phyloP scores from a whole-genome alignment of 768 basidiomycete species.

The Boletus tylopilopsis region DNA sequence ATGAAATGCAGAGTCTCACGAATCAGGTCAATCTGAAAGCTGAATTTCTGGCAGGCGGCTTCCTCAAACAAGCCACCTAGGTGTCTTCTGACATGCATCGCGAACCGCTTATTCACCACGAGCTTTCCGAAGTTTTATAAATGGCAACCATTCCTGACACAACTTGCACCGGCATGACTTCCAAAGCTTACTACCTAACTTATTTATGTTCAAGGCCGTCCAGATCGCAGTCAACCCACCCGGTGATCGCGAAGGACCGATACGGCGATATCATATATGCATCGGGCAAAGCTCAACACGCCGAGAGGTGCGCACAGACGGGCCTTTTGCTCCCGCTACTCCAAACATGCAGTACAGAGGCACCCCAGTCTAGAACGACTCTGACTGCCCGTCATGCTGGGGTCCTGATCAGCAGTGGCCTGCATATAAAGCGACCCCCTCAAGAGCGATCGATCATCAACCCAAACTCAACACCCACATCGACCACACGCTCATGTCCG shows the following conservation, averaged over 20 bases:
- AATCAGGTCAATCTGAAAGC: not conserved
- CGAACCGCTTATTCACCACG: not conserved
- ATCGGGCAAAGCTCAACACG: slow-evolving; percentile 1
- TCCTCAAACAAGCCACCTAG: not conserved
- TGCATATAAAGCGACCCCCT: slow-evolving; percentile 11
- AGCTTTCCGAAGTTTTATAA: too few species aligned
- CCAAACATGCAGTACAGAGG: too few species aligned
- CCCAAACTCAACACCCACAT: too few species aligned
- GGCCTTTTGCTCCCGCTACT: too few species aligned
- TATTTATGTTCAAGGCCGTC: too few species aligned
- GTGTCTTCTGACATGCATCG: not conserved
- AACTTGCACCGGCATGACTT: too few species aligned
- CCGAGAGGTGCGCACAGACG: not conserved
- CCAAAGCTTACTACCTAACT: too few species aligned
- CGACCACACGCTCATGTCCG: slow-evolving; percentile 21
- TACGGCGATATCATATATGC: too few species aligned
- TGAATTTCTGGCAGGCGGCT: not conserved
- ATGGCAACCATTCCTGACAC: too few species aligned
- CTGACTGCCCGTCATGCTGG: too few species aligned
- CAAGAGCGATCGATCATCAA: not conserved
- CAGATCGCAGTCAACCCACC: not conserved
- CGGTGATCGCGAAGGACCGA: not conserved
- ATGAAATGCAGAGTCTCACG: not conserved
- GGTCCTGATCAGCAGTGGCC: not conserved
- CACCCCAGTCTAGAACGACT: too few species aligned